These are phyloP conservation scores for Colletotrichum godetiae DNA, from an alignment of 2,329 filamentous ascomycete species.

Conservation along the genomic window DNA sequence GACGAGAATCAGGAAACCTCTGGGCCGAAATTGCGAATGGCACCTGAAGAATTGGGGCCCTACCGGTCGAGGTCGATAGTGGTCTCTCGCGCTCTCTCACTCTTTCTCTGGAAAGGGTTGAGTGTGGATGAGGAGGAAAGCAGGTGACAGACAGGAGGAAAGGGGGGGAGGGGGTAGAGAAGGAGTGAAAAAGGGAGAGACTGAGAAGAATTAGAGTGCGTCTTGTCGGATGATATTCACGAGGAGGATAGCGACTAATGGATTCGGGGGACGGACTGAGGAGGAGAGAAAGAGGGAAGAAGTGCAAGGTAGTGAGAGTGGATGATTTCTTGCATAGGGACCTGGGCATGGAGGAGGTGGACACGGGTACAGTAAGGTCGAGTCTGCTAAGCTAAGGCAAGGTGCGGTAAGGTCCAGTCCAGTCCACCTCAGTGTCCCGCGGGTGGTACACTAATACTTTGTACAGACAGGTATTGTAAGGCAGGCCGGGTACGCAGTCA, in stretches of 20 bases:
- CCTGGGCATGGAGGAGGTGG: constrained; percentile 24
- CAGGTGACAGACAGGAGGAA: constrained; percentile 39
- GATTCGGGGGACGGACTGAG: constrained; percentile 23
- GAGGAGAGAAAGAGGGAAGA: constrained; percentile 16
- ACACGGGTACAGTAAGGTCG: constrained; percentile 22
- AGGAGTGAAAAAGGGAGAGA: constrained; percentile 31
- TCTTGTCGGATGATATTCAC: constrained; percentile 36
- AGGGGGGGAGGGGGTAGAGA: constrained; percentile 10
- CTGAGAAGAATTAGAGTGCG: constrained; percentile 35
- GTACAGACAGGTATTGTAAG: not conserved
- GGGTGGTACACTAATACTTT: not conserved
- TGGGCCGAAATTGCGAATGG: constrained; percentile 26
- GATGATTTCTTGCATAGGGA: constrained; percentile 23
- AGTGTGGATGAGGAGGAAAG: constrained; percentile 14
- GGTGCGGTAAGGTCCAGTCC: not conserved
- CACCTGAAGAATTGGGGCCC: constrained; percentile 21
- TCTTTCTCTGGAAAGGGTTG: not conserved
- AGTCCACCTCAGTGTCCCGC: not conserved
- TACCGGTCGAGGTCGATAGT: constrained; percentile 25
- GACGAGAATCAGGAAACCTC: constrained; percentile 18
- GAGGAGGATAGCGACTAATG: constrained; percentile 29
- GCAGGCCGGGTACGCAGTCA: constrained; percentile 5
- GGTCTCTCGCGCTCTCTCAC: constrained; percentile 18
- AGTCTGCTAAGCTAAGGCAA: not conserved
- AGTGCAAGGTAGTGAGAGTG: constrained; percentile 39